Percentiles rank a stretch among this genome's conserved stretches.
Evolutionary conservation across 2,329 filamentous ascomycete species (phyloP).

Genomic region (Microcyclospora pomicola): DNA sequence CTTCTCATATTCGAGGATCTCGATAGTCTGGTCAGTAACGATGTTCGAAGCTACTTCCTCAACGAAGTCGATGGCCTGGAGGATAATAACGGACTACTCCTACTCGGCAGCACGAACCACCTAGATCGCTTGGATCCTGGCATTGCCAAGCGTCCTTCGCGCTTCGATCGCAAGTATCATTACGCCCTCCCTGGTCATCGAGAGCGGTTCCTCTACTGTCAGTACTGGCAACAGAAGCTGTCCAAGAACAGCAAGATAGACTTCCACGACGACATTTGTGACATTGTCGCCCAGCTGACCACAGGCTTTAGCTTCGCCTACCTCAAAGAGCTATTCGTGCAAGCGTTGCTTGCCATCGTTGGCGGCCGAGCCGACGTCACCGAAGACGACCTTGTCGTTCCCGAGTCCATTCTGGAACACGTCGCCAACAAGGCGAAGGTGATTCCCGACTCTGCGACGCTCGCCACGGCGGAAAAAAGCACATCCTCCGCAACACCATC

Average conservation of each 20-base stretch:
- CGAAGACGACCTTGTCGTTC: constrained; percentile 7
- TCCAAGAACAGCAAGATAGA: constrained; percentile 14
- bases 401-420: constrained; percentile 4
- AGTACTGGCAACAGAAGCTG: constrained; percentile 32
- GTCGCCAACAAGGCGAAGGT: constrained; percentile 7
- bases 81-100: constrained; percentile 25
- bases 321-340: constrained; percentile 54
- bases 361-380: constrained; percentile 10
- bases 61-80: constrained; percentile 31
- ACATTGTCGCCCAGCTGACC: constrained; percentile 45
- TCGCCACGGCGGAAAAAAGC: neutral
- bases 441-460: constrained; percentile 2
- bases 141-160: constrained; percentile 31
- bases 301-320: constrained; percentile 53
- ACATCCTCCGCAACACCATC: neutral
- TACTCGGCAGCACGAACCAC: constrained; percentile 30
- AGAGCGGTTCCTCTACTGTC: constrained; percentile 28
- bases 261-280: constrained; percentile 18
- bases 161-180: constrained; percentile 36
- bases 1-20: constrained; percentile 30
- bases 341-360: constrained; percentile 43
- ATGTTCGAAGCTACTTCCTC: constrained; percentile 27
- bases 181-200: constrained; percentile 27
- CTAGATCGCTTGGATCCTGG: constrained; percentile 26
- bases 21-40: constrained; percentile 25